Base-by-base conservation (phyloP, 2,329 filamentous ascomycete species). In the Ophiostoma triangulosporum region DNA sequence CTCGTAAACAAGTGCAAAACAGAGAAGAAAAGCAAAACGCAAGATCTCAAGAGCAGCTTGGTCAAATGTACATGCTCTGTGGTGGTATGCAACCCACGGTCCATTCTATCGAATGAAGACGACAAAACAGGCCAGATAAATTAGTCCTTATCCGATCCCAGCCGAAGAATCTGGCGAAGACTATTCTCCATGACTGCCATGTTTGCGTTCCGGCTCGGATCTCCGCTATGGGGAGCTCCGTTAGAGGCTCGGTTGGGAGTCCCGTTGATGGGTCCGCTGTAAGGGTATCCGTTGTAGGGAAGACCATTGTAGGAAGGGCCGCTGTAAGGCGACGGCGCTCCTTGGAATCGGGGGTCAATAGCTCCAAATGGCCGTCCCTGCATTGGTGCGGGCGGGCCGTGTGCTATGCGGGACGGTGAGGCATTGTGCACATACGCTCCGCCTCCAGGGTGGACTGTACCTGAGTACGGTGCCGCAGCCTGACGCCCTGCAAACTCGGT, bases 151-250 rank as follows among this genome's bases (percentile, higher is more conserved):
- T 29, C 15, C 17, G 60, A 56, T 32, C 57, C 60, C 35, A 66
- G 58, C 56, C 78, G 78, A 56, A 80, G 66, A 52, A 78, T 71
- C 55, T 73, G 70, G 48, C 75, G 71, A 54, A 80, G 70, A 57
- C 70, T 70, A 50, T 77, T 72, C 60, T 80, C 76, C 70, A 79
- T 74, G 11, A 69, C 68, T 45, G 70, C 62, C 35, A 29, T 27
- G 26, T 11, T 33, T 14, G 31, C 31, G 31, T 46, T 46, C 43
- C 24, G 26, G 43, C 8, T 46, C 3, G 38, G 20, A 20, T 24
- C 38, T 9, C 8, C 38, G 20, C 38, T 12, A 6, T 43, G 22
- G 4, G 38, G 11, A 5, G 38, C 20, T 24, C 38, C 20, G 6
- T 43, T 43, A 6, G 38, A 14, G 9, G 38, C 20, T 24, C 20